These are phyloP conservation scores for Panicum virgatum DNA, from an alignment of 202 grass and related monocot genomes.

Conservation along the genomic window DNA sequence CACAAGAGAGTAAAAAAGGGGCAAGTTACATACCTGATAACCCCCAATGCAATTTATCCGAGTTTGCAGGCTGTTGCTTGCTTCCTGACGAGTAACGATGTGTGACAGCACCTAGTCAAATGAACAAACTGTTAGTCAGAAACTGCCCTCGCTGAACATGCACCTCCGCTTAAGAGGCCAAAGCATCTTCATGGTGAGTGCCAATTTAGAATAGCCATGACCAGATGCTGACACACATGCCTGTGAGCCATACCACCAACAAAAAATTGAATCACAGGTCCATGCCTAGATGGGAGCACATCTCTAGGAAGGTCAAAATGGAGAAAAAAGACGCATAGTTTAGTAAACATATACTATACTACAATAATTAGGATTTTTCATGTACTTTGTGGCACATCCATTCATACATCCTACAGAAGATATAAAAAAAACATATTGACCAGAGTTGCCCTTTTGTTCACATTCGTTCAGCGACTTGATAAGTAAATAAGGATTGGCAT, in stretches of 20 bases:
- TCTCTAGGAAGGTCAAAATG: background rate
- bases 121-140: too few species aligned
- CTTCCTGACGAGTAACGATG: conserved; percentile 19
- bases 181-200: too few species aligned
- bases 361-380: background rate
- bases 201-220: too few species aligned
- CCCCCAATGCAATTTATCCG: background rate
- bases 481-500: conserved; percentile 13
- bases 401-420: background rate
- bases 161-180: too few species aligned
- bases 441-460: background rate
- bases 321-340: background rate
- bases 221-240: too few species aligned
- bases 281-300: background rate
- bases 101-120: conserved; percentile 24
- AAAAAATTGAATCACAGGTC: background rate
- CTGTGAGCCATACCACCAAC: too few species aligned
- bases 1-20: background rate
- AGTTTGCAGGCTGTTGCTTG: conserved; percentile 14
- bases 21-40: background rate
- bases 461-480: conserved; percentile 8
- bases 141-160: too few species aligned
- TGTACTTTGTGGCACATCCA: background rate
- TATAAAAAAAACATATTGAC: background rate
- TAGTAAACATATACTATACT: background rate